Conservation (phyloP, 805 yeast species). For the Metschnikowia noctiluminum region DNA sequence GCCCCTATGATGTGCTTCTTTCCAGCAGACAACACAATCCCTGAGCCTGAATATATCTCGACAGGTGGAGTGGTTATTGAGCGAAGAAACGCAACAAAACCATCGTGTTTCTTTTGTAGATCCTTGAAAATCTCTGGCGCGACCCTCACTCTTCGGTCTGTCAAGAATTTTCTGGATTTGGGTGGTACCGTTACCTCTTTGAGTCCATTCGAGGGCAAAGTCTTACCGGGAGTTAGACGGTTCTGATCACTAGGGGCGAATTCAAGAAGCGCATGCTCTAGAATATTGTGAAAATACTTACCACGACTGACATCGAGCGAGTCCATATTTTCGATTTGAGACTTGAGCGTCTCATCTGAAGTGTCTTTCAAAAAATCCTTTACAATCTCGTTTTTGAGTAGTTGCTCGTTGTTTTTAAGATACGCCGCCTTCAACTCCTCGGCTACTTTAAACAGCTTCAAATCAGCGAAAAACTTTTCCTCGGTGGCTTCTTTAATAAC, state of each 20-base stretch:
- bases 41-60: constrained; percentile 28
- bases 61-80: constrained; percentile 24
- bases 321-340: constrained; percentile 4
- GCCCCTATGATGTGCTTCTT: constrained; percentile 27
- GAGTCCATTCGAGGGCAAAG: constrained; percentile 4
- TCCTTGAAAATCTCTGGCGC: constrained; percentile 18
- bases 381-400: constrained; percentile 9
- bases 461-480: background rate
- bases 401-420: constrained; percentile 6
- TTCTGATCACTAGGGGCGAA: constrained; percentile 14
- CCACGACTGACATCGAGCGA: constrained; percentile 7
- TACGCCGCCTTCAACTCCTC: constrained; percentile 11
- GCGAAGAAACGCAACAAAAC: constrained; percentile 25
- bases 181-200: constrained; percentile 1
- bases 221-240: constrained; percentile 6
- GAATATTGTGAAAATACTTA: constrained; percentile 12
- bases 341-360: constrained; percentile 6
- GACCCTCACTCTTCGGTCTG: constrained; percentile 14
- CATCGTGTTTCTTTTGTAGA: constrained; percentile 26
- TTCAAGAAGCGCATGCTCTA: constrained; percentile 13
- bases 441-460: constrained; percentile 2
- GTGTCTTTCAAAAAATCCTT: constrained; percentile 6
- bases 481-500: background rate
- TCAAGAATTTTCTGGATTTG: constrained; percentile 8
- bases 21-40: constrained; percentile 35